Evolutionary conservation across 768 basidiomycete species (phyloP), one percentile per base, ranked within the genome.

Genomic region (Dentipellis sp.): DNA sequence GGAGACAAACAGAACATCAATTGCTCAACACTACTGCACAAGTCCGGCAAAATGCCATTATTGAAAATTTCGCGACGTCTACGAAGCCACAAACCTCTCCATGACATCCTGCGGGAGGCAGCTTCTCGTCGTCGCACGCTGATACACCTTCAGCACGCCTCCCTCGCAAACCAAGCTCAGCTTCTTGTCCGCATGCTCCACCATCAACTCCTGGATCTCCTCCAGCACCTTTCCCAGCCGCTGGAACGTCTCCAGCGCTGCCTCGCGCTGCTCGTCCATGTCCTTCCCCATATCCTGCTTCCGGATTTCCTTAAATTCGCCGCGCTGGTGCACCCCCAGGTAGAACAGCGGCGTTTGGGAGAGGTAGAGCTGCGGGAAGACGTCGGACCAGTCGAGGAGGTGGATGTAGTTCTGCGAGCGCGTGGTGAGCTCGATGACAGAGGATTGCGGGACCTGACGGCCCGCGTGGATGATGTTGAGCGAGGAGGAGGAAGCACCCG

Each of bases 291-390:
- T 16, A 19, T 11, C 16, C 8, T 22, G 17, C 48, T 50, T 50
- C 9, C 29, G 48, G 2, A 50, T 23, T 19, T 50, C 48, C 14
- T 17, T 23, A 16, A 50, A 50, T 19, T 17, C 16, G 48, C 48
- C 48, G 22, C 48, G 48, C 19, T 7, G 19, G 21, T 50, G 48
- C 6, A 50, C 9, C 14, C 48, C 48, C 9, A 50, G 19, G 10
- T 50, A 50, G 12, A 21, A 50, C 9, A 14, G 22, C 48, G 48
- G 48, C 29, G 48, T 50, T 22, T 29, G 22, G 48, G 48, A 50
- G 48, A 50, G 48, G 48, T 50, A 50, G 82, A 88, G 68, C 64
- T 89, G 86, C 0, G 82, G 79, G 65, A 81, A 87, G 1, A 72
- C 69, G 11, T 86, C 83, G 35, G 63, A 70, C 84, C 84, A 88